Evolutionary conservation across 164 flowering plant species (phyloP).

Genomic region (Sedum album): DNA sequence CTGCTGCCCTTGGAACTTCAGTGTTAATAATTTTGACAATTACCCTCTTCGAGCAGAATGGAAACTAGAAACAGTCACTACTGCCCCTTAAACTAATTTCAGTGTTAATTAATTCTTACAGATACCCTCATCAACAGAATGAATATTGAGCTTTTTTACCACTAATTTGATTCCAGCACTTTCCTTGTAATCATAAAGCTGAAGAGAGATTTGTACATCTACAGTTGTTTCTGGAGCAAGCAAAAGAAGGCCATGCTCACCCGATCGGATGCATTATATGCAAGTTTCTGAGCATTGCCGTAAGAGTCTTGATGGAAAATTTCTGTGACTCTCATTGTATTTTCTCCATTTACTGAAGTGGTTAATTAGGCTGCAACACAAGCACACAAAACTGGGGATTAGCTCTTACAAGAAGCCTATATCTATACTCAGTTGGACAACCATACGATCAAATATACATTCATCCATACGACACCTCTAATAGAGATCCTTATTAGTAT

Average conservation of each 20-base stretch:
- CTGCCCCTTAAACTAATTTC: background rate
- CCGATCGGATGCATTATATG: constrained; percentile 45
- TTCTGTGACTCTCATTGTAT: constrained; percentile 43
- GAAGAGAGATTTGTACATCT: constrained; percentile 65
- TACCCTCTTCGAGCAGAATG: too few species aligned
- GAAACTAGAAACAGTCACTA: too few species aligned
- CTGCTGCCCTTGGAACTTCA: too few species aligned
- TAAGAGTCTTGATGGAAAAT: constrained; percentile 57
- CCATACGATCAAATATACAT: background rate
- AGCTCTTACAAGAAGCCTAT: background rate
- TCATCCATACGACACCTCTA: background rate
- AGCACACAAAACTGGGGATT: background rate
- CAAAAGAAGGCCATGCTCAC: constrained; percentile 42
- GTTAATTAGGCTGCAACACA: constrained; percentile 70
- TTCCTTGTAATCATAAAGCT: constrained; percentile 66
- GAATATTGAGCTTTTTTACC: constrained; percentile 40
- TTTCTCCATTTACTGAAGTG: constrained; percentile 36
- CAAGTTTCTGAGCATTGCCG: constrained; percentile 35
- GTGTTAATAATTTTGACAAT: too few species aligned
- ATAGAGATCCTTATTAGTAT: background rate
- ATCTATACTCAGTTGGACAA: background rate
- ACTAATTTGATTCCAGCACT: constrained; percentile 71
- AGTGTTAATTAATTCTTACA: background rate
- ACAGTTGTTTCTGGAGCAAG: constrained; percentile 43
- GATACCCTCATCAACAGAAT: constrained; percentile 18